Base-by-base conservation (phyloP, 805 yeast species). In the Kluyveromyces aestuarii region DNA sequence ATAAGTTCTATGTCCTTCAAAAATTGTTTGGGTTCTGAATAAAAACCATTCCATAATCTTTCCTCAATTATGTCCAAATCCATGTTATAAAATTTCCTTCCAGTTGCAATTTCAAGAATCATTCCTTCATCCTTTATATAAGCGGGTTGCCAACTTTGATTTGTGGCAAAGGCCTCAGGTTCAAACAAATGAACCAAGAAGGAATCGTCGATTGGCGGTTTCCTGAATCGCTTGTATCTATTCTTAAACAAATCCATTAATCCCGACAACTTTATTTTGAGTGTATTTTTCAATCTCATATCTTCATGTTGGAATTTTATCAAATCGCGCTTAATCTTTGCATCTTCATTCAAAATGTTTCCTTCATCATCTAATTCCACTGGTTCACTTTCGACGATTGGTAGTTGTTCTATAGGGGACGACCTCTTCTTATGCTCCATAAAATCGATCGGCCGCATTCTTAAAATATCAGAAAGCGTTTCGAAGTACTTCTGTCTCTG, bases 31-130 rank as follows among this genome's bases (percentile, higher is more conserved):
- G 98, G 97, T 58, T 89, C 96, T 37, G 87, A 82, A 60, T 93
- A 93, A 64, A 69, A 93, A 0, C 99, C 99, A 65, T 93, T 93
- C 99, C 99, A 93, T 48, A 93, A 68, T 50, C 99, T 74, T 62
- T 93, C 98, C 61, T 93, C 99, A 35, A 93, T 79, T 16, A 89
- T 82, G 60, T 93, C 99, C 48, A 93, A 70, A 60, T 93, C 99
- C 86, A 93, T 93, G 57, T 93, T 93, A 69, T 74, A 76, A 60
- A 74, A 91, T 54, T 72, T 74, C 48, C 77, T 79, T 2, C 93
- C 95, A 0, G 95, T 84, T 0, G 81, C 66, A 10, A 78, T 72
- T 58, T 93, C 97, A n/a, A 81, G 66, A 55, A 93, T 87, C 91
- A 80, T 84, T 53, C 86, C 81, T 40, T 80, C 81, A 50, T 76